Base-by-base conservation (phyloP, 2,329 filamentous ascomycete genomes). In the Xylariaceae sp. region DNA sequence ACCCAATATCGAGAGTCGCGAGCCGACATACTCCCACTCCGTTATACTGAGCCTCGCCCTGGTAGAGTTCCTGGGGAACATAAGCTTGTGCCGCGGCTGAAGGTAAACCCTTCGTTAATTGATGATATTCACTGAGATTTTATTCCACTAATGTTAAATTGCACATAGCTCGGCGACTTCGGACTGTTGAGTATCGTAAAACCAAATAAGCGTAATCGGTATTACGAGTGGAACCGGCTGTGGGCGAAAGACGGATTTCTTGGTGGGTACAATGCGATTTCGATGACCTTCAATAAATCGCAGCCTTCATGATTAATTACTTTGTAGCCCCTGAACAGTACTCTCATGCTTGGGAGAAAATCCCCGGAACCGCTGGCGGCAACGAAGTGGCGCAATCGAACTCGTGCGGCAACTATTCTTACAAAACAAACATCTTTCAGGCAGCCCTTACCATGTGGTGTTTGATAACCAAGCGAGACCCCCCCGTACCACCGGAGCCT, bases 371-470 rank as follows among this genome's bases (percentile, higher is more conserved):
- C 1, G 0, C 5, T 22, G 31, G 60, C 12, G 58, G 59, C 5
- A 10, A 16, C 31, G 34, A 60, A 4, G 6, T 60, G 3, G 54
- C 56, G 1, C 6, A 49, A 3, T 58, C 57, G 13, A 40, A n/a
- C 4, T 40, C 47, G 2, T 55, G 51, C 28, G 63, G 59, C 16
- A 51, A 48, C 31, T 65, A 57, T 31, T 59, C 57, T 9, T 47
- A 59, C 3, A 56, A 58, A 16, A 63, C 55, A 4, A 65, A 65
- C 19, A 50, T 65, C 5, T 65, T 54, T 54, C 39, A 46, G 2
- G 60, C 59, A 45, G 63, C 54, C 43, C 4, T 55, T 31, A 62
- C 54, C 5, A 63, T 66, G 59, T 66, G 63, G 63, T 16, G 47
- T 18, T 5, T 66, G n/a, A 66, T 66, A 22, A 64, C 61, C 11